These are phyloP conservation scores for Amoebophrya sp. DNA, from an alignment of 169 alveolate species.

Conservation along the genomic window DNA sequence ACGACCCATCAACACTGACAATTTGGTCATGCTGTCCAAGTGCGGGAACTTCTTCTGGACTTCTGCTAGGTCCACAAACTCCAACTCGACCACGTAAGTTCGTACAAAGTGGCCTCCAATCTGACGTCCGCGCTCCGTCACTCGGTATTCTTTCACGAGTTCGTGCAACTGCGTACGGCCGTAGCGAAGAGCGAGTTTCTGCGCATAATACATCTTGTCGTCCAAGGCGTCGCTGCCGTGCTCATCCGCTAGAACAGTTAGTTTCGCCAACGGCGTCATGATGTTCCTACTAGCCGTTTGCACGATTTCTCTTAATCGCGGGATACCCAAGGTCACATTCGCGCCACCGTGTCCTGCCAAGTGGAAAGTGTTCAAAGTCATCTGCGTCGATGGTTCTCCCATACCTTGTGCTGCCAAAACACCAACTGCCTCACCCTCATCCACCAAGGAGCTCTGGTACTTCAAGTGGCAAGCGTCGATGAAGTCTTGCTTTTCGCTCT, in stretches of 20 bases:
- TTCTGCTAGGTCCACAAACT: neutral
- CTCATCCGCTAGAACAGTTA: neutral
- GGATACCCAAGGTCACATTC: constrained; percentile 99
- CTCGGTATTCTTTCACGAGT: neutral
- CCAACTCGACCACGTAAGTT: neutral
- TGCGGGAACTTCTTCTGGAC: constrained; percentile 2
- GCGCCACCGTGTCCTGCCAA: constrained; percentile 99
- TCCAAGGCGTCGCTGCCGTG: neutral
- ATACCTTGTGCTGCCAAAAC: constrained; percentile 95
- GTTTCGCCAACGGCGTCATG: neutral
- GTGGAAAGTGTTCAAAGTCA: constrained; percentile 99
- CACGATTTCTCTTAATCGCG: constrained; percentile 95
- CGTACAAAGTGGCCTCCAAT: neutral
- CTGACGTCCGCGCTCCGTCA: constrained; percentile 7
- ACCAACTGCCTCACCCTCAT: constrained; percentile 99
- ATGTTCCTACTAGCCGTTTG: constrained; percentile 53
- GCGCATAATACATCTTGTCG: neutral
- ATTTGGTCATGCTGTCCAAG: neutral
- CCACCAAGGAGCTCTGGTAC: constrained; percentile 39
- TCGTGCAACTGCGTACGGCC: neutral
- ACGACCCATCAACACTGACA: neutral
- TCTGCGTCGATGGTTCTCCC: constrained; percentile 99
- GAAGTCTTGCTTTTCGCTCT: neutral
- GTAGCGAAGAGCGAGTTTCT: neutral
- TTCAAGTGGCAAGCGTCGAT: neutral